A percentile compares a stretch with the other conserved stretches of the same genome.
Conservation (phyloP, 225 moss, liverwort and hornwort species). For the Thuidium tamariscinum region DNA sequence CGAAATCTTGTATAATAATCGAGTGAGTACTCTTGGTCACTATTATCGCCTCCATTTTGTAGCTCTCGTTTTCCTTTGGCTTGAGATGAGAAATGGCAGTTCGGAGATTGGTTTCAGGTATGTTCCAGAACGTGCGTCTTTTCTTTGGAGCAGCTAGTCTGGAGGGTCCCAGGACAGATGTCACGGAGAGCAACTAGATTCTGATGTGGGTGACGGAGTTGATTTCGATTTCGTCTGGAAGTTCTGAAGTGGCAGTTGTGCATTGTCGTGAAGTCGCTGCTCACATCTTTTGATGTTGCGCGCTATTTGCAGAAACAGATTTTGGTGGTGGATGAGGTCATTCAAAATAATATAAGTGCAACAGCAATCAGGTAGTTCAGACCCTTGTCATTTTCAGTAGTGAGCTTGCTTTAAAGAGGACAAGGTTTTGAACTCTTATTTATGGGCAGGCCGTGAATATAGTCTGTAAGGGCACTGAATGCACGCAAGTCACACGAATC, state of each 20-base stretch:
- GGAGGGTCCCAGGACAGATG: neutral
- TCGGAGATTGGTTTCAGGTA: no score
- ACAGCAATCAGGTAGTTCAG: conserved; percentile 61
- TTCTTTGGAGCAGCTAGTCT: neutral
- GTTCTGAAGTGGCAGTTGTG: neutral
- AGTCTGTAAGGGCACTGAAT: neutral
- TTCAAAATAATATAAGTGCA: conserved; percentile 78
- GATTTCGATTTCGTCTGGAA: neutral
- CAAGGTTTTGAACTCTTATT: neutral
- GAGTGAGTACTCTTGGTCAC: conserved; percentile 32
- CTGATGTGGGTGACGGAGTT: neutral
- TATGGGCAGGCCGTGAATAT: neutral
- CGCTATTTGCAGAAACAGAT: conserved; percentile 52
- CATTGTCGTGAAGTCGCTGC: neutral
- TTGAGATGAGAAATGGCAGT: neutral
- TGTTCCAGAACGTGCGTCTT: neutral
- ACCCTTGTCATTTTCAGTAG: neutral
- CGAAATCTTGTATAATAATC: conserved; percentile 62
- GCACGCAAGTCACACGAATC: neutral
- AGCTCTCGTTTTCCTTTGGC: neutral
- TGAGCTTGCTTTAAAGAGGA: neutral
- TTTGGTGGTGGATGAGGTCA: conserved; percentile 62
- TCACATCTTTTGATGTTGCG: neutral
- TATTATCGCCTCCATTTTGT: neutral
- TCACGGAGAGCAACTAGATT: neutral